Conservation (phyloP, 2,329 filamentous ascomycete species). For the Fusarium sp. region DNA sequence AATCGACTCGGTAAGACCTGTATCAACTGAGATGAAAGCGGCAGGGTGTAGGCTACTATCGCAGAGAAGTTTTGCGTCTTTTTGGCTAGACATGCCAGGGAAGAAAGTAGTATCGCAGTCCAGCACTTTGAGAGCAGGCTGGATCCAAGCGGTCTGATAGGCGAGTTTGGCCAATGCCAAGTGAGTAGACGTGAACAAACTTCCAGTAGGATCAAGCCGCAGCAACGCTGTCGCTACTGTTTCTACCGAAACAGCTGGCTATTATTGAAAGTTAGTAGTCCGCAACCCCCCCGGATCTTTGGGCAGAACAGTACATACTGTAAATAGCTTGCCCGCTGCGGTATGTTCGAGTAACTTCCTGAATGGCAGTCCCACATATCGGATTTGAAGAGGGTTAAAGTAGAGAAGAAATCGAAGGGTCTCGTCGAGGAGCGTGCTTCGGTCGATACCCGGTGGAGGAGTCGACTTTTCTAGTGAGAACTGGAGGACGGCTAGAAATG, state of each 20-base stretch:
- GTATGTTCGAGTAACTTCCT: conserved; percentile 58
- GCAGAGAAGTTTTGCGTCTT: conserved; percentile 56
- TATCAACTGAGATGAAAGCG: conserved; percentile 69
- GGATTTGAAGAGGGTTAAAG: conserved; percentile 64
- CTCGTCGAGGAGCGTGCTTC: conserved; percentile 53
- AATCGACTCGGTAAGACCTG: conserved; percentile 67
- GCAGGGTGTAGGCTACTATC: conserved; percentile 58
- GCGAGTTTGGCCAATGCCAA: conserved; percentile 68
- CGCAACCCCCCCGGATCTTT: conserved; percentile 18
- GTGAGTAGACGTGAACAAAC: conserved; percentile 74
- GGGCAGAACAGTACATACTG: conserved; percentile 49
- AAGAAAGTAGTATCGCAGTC: conserved; percentile 75
- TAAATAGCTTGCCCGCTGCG: conserved; percentile 53
- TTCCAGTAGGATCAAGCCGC: conserved; percentile 72
- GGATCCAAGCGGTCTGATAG: conserved; percentile 64
- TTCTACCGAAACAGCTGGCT: conserved; percentile 61
- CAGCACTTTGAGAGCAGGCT: conserved; percentile 68
- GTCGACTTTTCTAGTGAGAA: conserved; percentile 47
- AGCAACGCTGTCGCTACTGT: conserved; percentile 65
- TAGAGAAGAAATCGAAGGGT: conserved; percentile 58
- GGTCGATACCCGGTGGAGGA: conserved; percentile 47
- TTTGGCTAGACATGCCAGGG: conserved; percentile 58
- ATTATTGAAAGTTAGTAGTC: conserved; percentile 12
- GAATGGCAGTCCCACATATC: conserved; percentile 60
- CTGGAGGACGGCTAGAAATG: conserved; percentile 62